A percentile compares a stretch with the other conserved stretches of the same genome.
These are phyloP conservation scores for Pholiota adiposa DNA, from an alignment of 1,284 basidiomycete genomes.

Conservation along the genomic window DNA sequence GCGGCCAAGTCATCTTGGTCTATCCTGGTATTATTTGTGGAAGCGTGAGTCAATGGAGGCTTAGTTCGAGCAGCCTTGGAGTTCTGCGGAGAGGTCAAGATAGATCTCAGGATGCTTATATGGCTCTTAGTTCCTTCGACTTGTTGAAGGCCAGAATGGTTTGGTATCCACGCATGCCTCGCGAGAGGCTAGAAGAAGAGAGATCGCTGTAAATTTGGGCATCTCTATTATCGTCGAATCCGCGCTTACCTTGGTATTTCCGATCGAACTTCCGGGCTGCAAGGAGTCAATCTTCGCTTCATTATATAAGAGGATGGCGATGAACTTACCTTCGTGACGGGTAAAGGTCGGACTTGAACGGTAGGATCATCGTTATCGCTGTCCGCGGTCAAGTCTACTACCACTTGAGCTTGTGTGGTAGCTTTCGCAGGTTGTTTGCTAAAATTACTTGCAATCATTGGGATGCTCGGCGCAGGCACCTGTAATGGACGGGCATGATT, in stretches of 20 bases:
- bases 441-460: background rate
- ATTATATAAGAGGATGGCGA: background rate
- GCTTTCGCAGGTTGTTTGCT: background rate
- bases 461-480: background rate
- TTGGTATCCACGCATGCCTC: too few relatives aligned
- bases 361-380: background rate
- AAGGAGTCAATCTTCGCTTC: background rate
- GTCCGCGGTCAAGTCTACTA: constrained; percentile 4
- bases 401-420: background rate
- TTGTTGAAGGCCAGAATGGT: background rate
- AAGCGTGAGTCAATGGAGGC: background rate
- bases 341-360: background rate
- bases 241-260: background rate
- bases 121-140: background rate
- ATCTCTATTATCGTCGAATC: background rate
- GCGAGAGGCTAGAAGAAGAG: background rate
- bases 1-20: background rate
- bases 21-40: background rate
- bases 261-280: background rate
- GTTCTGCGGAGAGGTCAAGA: background rate
- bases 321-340: background rate
- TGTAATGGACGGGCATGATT: too few relatives aligned
- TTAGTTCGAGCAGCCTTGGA: background rate
- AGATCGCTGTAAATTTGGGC: background rate
- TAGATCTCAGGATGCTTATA: background rate